Conservation (phyloP, 345 rosid genomes). For the Isatis tinctoria region DNA sequence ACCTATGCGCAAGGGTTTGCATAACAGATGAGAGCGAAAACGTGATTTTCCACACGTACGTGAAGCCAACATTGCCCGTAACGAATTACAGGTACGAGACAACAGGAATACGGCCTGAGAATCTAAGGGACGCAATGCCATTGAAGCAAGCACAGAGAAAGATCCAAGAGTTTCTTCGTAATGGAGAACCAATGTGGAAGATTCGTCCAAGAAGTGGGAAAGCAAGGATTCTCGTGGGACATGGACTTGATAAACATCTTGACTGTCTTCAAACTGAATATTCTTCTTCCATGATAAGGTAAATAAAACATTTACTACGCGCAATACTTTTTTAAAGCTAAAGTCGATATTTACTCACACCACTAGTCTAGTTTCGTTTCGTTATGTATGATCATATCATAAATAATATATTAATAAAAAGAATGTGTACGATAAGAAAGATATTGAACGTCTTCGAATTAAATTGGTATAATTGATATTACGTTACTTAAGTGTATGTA, state of each 20-base stretch:
- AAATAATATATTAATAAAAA: background rate
- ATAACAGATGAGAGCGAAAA: conserved; percentile 66
- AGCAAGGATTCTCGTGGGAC: conserved; percentile 89
- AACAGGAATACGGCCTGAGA: conserved; percentile 69
- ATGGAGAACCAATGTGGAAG: conserved; percentile 84
- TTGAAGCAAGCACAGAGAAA: conserved; percentile 58
- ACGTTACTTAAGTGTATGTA: too few species aligned
- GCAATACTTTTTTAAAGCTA: background rate
- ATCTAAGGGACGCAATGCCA: conserved; percentile 63
- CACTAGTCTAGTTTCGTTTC: background rate
- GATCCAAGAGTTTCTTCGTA: conserved; percentile 76
- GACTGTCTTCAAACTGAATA: conserved; percentile 69
- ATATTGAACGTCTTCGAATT: background rate
- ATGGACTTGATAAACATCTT: conserved; percentile 73
- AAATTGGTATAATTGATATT: too few species aligned
- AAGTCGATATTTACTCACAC: background rate
- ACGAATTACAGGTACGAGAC: conserved; percentile 76
- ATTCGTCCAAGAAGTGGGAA: conserved; percentile 61
- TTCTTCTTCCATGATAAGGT: conserved; percentile 71
- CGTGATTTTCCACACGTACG: conserved; percentile 65
- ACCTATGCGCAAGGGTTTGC: conserved; percentile 71
- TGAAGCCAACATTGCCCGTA: conserved; percentile 63
- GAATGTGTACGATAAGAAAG: background rate
- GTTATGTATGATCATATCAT: background rate
- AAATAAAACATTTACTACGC: background rate